Conservation (phyloP, 2,329 filamentous ascomycete species). For the Leptographium lundbergii region DNA sequence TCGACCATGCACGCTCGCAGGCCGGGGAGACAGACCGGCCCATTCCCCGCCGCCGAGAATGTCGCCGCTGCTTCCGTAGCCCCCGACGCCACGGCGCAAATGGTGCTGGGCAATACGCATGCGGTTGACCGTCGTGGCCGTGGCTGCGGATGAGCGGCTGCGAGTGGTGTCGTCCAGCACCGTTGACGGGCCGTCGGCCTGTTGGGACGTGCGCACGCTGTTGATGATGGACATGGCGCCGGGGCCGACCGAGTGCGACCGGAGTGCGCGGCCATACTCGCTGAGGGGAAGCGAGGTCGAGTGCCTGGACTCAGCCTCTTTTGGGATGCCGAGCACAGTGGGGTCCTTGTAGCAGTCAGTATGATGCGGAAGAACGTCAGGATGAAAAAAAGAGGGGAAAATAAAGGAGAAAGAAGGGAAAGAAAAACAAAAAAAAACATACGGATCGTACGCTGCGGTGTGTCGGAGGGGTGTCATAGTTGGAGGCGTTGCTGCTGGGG, state of each 20-base stretch:
- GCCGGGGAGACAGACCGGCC: constrained; percentile 45
- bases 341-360: constrained; percentile 21
- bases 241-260: constrained; percentile 48
- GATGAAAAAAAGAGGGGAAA: not conserved
- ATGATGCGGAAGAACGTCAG: not conserved
- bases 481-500: constrained; percentile 15
- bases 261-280: constrained; percentile 46
- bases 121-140: constrained; percentile 27
- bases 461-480: constrained; percentile 19
- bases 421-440: not conserved
- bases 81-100: constrained; percentile 19
- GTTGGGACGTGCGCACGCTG: constrained; percentile 40
- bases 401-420: too few relatives aligned
- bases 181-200: constrained; percentile 26
- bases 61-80: constrained; percentile 8
- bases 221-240: constrained; percentile 41
- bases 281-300: constrained; percentile 47
- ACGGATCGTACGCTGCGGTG: constrained; percentile 33
- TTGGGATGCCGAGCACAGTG: constrained; percentile 21
- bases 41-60: constrained; percentile 27
- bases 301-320: constrained; percentile 33
- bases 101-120: constrained; percentile 21
- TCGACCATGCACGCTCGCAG: constrained; percentile 45
- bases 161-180: not conserved
- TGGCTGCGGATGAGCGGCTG: constrained; percentile 16